Base-by-base conservation (phyloP, 1,139 yeast genomes). In the Yamadazyma aaseri region DNA sequence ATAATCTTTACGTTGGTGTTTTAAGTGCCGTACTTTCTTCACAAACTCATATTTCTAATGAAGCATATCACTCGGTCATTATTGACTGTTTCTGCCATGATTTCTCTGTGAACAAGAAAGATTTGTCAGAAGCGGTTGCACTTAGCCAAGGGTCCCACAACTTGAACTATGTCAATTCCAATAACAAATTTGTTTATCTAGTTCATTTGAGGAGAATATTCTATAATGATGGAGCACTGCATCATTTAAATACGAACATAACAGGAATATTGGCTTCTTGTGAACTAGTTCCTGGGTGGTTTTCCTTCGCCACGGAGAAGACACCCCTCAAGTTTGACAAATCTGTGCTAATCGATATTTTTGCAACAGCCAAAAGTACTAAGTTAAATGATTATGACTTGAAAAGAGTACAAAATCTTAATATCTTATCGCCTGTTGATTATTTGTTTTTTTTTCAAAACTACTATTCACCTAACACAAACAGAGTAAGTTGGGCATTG, bases 1-100 rank as follows among this genome's bases (percentile, higher is more conserved):
- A 53, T 25, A 50, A 56, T 32, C n/a, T 40, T 9, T 32, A 39
- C 4, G 47, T 59, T 29, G 71, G 70, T 0, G 37, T 57, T 2
- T 46, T 53, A 40, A 50, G 47, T 20, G 32, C 43, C 11, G 29
- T 39, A 4, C 8, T 41, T 3, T 35, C 32, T 1, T 36, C 39
- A 1, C 33, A 34, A 11, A 20, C 21, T 1, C 10, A 22, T 6
- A 18, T 38, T 5, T 16, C 29, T 7, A 42, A 44, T 28, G 36
- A 38, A 16, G 20, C 43, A 4, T 28, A 42, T 28, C 36, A 29
- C 13, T 20, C 23, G 15, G 32, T 43, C 5, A 28, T 45, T 3
- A 12, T 45, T 11, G 50, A 46, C 4, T 24, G 34, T 10, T 20
- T 31, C 12, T 15, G n/a, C 7, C 29, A 26, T 15, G 31, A 28